phyloP scores from a whole-genome alignment of 352 stramenopile species.

The Globisporangium takayamanum region DNA sequence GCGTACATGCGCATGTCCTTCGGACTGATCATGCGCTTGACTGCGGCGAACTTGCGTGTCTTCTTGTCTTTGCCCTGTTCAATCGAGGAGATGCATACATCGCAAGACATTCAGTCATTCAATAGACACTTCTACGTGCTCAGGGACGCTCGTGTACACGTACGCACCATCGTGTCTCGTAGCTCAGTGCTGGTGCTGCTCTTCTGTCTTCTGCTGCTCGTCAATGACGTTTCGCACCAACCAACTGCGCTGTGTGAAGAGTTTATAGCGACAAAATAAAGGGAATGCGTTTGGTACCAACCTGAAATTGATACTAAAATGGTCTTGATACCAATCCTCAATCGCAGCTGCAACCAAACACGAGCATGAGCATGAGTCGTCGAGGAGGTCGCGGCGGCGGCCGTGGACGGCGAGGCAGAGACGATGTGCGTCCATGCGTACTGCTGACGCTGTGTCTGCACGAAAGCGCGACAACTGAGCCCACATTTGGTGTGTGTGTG shows the following conservation, averaged over 20 bases:
- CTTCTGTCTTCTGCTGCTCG: slow-evolving; percentile 2
- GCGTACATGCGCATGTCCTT: slow-evolving; percentile 96
- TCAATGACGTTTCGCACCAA: slow-evolving; percentile 9
- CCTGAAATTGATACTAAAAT: slow-evolving; percentile 7
- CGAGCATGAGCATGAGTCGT: slow-evolving; percentile 9
- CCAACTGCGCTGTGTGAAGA: too few species aligned
- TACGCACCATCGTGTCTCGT: slow-evolving; percentile 13
- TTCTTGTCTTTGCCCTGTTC: slow-evolving; percentile 96
- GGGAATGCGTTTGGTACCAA: too few species aligned
- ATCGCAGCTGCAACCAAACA: background rate
- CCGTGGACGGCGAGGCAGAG: slow-evolving; percentile 4
- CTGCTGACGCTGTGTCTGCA: background rate
- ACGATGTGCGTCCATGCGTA: slow-evolving; percentile 3
- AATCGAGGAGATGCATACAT: background rate
- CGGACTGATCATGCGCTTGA: slow-evolving; percentile 98
- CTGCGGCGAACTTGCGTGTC: slow-evolving; percentile 95
- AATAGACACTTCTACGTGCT: background rate
- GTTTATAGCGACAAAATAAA: too few species aligned
- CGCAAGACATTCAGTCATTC: too few species aligned
- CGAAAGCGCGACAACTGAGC: background rate
- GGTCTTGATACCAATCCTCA: background rate
- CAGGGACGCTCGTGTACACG: background rate
- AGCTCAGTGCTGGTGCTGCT: background rate
- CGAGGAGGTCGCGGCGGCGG: slow-evolving; percentile 6
- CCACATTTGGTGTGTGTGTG: background rate